phyloP scores from a whole-genome alignment of 495 filamentous ascomycete species.

The Neurospora africana region DNA sequence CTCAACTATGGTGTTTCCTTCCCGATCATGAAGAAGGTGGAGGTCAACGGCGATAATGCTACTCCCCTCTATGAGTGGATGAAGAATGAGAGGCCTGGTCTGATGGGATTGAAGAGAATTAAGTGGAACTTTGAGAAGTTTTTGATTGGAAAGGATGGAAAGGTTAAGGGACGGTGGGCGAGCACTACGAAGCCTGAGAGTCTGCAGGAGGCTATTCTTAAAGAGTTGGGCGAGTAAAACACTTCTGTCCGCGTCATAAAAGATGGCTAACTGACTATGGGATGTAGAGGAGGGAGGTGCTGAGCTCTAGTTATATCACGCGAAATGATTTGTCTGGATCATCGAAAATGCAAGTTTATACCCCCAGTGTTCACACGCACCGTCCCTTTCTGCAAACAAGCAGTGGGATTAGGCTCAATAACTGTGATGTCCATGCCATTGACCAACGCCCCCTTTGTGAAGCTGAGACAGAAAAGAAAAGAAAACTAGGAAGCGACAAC shows the following conservation, averaged over 20 bases:
- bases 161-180: constrained; percentile 73
- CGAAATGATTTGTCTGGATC: not conserved
- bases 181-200: constrained; percentile 76
- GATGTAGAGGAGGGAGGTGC: not conserved
- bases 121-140: constrained; percentile 99
- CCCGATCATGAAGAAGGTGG: constrained; percentile 80
- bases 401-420: not conserved
- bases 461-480: not conserved
- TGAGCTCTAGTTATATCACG: not conserved
- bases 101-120: constrained; percentile 75
- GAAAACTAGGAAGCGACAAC: not conserved
- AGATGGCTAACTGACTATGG: not conserved
- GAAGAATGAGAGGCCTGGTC: constrained; percentile 73
- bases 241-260: too few species aligned
- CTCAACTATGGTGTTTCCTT: constrained; percentile 93
- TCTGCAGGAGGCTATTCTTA: constrained; percentile 61
- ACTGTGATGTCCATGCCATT: not conserved
- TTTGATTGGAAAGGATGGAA: constrained; percentile 72
- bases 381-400: not conserved
- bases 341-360: not conserved
- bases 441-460: not conserved
- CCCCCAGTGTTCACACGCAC: not conserved
- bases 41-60: constrained; percentile 81
- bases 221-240: constrained; percentile 46
- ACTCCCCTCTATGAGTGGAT: constrained; percentile 79